A percentile compares a stretch with the other conserved stretches of the same genome.
Conservation (phyloP, 768 basidiomycete species). For the Suillus luteus region DNA sequence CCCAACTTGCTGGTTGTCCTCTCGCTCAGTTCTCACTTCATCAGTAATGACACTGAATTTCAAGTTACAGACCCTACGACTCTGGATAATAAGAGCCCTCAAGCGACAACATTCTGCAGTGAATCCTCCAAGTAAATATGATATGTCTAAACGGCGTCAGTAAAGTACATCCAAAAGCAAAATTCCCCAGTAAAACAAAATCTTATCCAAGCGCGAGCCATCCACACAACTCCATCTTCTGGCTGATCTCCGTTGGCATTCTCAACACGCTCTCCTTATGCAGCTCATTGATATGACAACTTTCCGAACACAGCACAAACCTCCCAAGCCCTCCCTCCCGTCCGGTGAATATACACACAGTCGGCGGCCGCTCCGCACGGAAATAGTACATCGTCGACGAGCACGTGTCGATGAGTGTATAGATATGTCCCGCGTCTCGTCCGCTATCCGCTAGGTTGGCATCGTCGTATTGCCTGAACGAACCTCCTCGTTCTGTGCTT, state of each 20-base stretch:
- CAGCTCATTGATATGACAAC: constrained; percentile 15
- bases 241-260: constrained; percentile 5
- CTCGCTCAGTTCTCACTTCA: no score
- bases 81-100: no score
- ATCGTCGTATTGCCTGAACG: constrained; percentile 1
- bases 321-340: constrained; percentile 25
- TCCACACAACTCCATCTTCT: constrained; percentile 1
- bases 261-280: constrained; percentile 24
- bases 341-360: constrained; percentile 19
- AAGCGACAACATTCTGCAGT: no score
- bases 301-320: constrained; percentile 27
- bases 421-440: constrained; percentile 9
- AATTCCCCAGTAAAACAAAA: no score
- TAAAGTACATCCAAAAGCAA: no score
- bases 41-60: no score
- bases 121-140: no score
- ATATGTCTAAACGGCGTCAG: no score
- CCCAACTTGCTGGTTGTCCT: no score
- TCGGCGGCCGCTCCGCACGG: background rate
- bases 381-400: constrained; percentile 18
- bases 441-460: constrained; percentile 7
- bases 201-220: background rate
- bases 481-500: constrained; percentile 11
- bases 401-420: constrained; percentile 21
- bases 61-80: no score